These are phyloP conservation scores for Protomyces inundatus DNA, from an alignment of 1,139 yeast genomes.

Conservation along the genomic window DNA sequence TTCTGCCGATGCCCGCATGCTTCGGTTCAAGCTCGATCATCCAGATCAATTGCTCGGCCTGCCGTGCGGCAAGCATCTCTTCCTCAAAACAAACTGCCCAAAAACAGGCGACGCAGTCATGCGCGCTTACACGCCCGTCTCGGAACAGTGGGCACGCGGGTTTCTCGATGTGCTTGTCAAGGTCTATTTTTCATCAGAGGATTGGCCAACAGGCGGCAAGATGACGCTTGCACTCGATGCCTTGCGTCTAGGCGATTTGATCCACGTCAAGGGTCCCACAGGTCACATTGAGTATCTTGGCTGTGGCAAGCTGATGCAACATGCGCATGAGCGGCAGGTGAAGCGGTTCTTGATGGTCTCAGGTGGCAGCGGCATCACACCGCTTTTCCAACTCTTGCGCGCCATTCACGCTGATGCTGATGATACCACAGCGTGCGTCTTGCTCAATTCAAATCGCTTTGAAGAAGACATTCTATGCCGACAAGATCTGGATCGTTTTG, in stretches of 20 bases:
- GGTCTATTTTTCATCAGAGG: constrained; percentile 34
- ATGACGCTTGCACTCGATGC: constrained; percentile 67
- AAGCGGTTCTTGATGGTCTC: constrained; percentile 69
- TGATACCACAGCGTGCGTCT: constrained; percentile 76
- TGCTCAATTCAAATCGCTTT: constrained; percentile 74
- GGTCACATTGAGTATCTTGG: constrained; percentile 81
- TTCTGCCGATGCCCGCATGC: constrained; percentile 51
- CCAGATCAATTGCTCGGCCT: constrained; percentile 70
- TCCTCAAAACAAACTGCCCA: constrained; percentile 41
- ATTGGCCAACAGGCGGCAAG: constrained; percentile 54
- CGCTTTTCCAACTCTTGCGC: constrained; percentile 64
- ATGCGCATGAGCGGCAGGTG: constrained; percentile 48
- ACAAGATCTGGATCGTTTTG: constrained; percentile 67
- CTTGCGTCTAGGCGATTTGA: constrained; percentile 35
- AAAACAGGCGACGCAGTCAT: constrained; percentile 35
- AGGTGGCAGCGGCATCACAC: constrained; percentile 81
- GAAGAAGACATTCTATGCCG: constrained; percentile 71
- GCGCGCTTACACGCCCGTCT: constrained; percentile 50
- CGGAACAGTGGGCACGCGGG: constrained; percentile 33
- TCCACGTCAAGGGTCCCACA: constrained; percentile 52
- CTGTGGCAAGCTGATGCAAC: constrained; percentile 43
- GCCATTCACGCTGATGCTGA: constrained; percentile 63
- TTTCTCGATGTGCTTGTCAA: constrained; percentile 28
- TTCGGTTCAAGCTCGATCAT: constrained; percentile 65
- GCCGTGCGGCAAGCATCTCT: constrained; percentile 65